Base-by-base conservation (phyloP, 1,284 basidiomycete genomes). In the Ceratobasidium sp. region DNA sequence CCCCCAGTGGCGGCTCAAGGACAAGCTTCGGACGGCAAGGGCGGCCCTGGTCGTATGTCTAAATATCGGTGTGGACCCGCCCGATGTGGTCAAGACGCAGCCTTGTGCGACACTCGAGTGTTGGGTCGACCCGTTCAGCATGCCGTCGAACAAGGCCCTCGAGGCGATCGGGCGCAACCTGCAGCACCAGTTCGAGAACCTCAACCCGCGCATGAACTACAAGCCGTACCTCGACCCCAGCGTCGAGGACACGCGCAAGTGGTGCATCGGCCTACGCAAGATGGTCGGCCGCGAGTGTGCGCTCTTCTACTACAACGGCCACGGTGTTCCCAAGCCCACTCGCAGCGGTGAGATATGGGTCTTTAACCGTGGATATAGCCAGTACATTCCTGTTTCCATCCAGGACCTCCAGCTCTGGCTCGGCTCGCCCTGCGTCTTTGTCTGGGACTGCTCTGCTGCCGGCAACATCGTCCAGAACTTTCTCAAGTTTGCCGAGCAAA, bases 391-490 rank as follows among this genome's bases (percentile, higher is more conserved):
- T 0, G 94, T 99, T 29, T 97, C 95, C 7, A 86, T 99, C 61
- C 94, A 94, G 83, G 97, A 99, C 81, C 87, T 99, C 13, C 96
- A 98, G 83, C 90, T 88, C 56, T 98, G 96, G 95, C 85, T 97
- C 0, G 94, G 94, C 4, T 95, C 95, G 1, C 97, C 98, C 0
- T 97, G 95, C 73, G 96, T 99, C 75, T 99, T 97, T 82, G 95
- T 99, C 73, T 99, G 97, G 97, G 97, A 99, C 82, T 98, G 97
- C 82, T 98, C 96, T 15, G 94, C 95, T 8, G 97, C 98, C 0
- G 97, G 97, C 0, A 92, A 98, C 83, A 91, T 99, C 65, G 87
- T 99, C 61, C 89, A 90, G 79, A 99, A 98, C 84, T 98, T 98
- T 84, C 94, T 94, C 82, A 89, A 89, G 78, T 94, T 96, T 80